Base-by-base conservation (phyloP, 352 stramenopile genomes). In the Phytophthora ohioensis region DNA sequence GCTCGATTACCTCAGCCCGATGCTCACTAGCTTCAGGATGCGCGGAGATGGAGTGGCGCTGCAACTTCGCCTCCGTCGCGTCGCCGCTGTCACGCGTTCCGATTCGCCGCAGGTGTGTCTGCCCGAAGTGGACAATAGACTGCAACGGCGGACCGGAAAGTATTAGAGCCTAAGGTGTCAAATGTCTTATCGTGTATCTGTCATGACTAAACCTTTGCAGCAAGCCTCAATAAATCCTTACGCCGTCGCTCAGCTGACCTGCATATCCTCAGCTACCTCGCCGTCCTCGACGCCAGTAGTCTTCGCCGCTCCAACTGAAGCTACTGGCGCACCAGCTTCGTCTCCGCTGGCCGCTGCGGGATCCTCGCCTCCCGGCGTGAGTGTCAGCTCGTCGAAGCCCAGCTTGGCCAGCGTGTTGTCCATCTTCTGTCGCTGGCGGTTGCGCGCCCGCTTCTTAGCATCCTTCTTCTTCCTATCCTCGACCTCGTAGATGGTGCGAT, bases 391-490 rank as follows among this genome's bases (percentile, higher is more conserved):
- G 34, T 87, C 73, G 21, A 91, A 82, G 38, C 84, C 76, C 13
- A 92, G 64, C 56, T 81, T 80, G 12, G 77, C 77, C 60, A 94
- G 69, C 31, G 79, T 86, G 17, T 71, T 81, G 58, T 94, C 87
- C 69, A 91, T 91, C 53, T 73, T 75, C 67, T 91, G 82, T 10
- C 82, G 71, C 38, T 76, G 71, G 15, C 80, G 78, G 42, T 73
- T 71, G 45, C 78, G 74, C 42, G 80, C 67, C 3, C 78, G 75
- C 53, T 91, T 91, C 73, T 91, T 90, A 38, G 74, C 70, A 34
- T 91, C 82, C 67, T 94, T 92, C 71, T 94, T 94, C 56, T 89
- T 80, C 36, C 79, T 58, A 38, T 88, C 78, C 60, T 94, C 87
- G 15, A 94, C 71, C 58, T 87, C 83, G 59, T 92, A 94, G 58